Conservation (phyloP, 768 basidiomycete genomes). For the Floccularia luteovirens region DNA sequence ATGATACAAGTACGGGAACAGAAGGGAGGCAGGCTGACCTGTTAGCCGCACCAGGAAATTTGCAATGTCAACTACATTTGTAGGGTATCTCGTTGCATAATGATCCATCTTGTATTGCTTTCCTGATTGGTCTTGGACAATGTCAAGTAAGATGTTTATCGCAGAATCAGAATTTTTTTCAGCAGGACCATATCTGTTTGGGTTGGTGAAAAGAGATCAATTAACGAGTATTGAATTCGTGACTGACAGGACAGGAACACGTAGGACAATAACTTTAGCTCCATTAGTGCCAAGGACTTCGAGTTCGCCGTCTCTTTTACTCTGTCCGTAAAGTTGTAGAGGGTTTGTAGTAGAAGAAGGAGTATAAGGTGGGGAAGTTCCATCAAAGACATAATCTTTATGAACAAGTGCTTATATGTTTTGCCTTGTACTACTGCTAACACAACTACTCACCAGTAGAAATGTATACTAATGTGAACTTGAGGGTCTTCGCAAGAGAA, state of each 20-base stretch:
- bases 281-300: slow-evolving; percentile 57
- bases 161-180: slow-evolving; percentile 84
- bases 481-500: slow-evolving; percentile 47
- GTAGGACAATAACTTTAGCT: slow-evolving; percentile 59
- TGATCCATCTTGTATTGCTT: slow-evolving; percentile 95
- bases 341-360: slow-evolving; percentile 72
- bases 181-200: slow-evolving; percentile 77
- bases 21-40: slow-evolving; percentile 30
- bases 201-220: slow-evolving; percentile 2
- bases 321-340: slow-evolving; percentile 80
- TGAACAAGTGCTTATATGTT: background rate
- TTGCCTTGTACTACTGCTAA: background rate
- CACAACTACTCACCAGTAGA: slow-evolving; percentile 58
- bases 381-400: slow-evolving; percentile 93
- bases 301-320: slow-evolving; percentile 83
- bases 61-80: slow-evolving; percentile 84
- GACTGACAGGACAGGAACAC: slow-evolving; percentile 84
- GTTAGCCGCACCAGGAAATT: slow-evolving; percentile 73
- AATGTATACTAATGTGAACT: slow-evolving; percentile 80
- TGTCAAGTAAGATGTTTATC: slow-evolving; percentile 81
- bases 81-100: slow-evolving; percentile 88
- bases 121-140: slow-evolving; percentile 81
- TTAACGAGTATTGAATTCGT: slow-evolving; percentile 1
- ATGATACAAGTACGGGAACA: background rate
- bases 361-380: slow-evolving; percentile 84